A percentile compares a stretch with the other conserved stretches of the same genome.
phyloP scores from a whole-genome alignment of 1,284 basidiomycete genomes.

The Papiliotrema terrestris region DNA sequence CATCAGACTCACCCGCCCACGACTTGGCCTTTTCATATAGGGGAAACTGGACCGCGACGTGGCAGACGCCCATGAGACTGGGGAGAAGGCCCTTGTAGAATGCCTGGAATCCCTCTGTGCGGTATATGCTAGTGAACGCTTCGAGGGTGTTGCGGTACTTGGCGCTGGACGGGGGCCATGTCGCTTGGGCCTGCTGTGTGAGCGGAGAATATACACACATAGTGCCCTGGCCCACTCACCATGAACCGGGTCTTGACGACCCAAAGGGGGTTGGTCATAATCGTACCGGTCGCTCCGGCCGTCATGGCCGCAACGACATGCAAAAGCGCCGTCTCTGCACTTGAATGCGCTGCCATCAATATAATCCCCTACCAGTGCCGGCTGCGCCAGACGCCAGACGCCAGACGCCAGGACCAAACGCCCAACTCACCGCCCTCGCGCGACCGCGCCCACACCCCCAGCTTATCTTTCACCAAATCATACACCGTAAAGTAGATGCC shows the following conservation, averaged over 20 bases:
- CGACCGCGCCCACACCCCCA: conserved; percentile 56
- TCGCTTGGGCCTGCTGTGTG: conserved; percentile 40
- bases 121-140: conserved; percentile 80
- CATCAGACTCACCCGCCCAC: conserved; percentile 65
- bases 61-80: conserved; percentile 80
- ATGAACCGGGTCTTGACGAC: conserved; percentile 97
- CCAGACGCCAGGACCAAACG: neutral
- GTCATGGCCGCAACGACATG: conserved; percentile 90
- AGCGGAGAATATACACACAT: neutral
- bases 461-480: conserved; percentile 79
- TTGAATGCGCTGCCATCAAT: conserved; percentile 16
- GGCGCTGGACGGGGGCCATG: conserved; percentile 65
- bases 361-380: neutral
- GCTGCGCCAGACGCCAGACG: neutral
- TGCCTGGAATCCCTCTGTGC: conserved; percentile 72
- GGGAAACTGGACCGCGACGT: conserved; percentile 93
- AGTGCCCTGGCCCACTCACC: conserved; percentile 57
- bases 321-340: conserved; percentile 44
- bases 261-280: conserved; percentile 90
- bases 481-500: conserved; percentile 98
- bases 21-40: conserved; percentile 88
- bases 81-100: conserved; percentile 91
- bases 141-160: conserved; percentile 83
- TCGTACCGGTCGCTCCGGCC: conserved; percentile 84
- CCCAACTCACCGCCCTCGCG: conserved; percentile 23